These are phyloP conservation scores for Talaromyces marneffei DNA, from an alignment of 2,329 filamentous ascomycete genomes.

Conservation along the genomic window DNA sequence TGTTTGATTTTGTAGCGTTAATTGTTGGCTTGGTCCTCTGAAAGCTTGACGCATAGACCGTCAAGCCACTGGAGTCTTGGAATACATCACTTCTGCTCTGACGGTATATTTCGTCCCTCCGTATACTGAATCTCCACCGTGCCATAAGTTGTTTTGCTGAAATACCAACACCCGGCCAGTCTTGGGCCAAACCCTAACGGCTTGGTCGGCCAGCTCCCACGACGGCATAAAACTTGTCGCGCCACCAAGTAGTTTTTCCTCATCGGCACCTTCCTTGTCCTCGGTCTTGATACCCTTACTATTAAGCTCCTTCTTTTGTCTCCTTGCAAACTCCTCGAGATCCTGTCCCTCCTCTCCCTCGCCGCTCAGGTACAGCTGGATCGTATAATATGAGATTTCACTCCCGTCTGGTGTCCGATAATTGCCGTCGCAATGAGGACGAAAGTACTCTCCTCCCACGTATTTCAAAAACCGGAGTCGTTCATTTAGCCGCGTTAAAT, in stretches of 20 bases:
- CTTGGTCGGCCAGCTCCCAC: slow-evolving; percentile 26
- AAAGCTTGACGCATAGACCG: neutral
- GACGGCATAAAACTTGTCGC: slow-evolving; percentile 48
- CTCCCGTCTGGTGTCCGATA: slow-evolving; percentile 54
- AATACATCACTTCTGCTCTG: slow-evolving; percentile 44
- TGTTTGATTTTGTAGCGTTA: neutral
- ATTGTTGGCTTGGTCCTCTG: neutral
- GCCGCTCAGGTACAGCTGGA: slow-evolving; percentile 53
- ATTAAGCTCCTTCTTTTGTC: slow-evolving; percentile 13
- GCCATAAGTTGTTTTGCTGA: slow-evolving; percentile 49
- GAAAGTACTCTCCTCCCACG: slow-evolving; percentile 65
- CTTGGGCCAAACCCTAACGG: slow-evolving; percentile 44
- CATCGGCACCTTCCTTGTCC: slow-evolving; percentile 10
- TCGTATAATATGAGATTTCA: slow-evolving; percentile 49
- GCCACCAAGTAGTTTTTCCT: slow-evolving; percentile 42
- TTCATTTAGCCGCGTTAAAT: slow-evolving; percentile 56
- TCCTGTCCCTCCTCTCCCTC: slow-evolving; percentile 31
- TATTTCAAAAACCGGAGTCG: slow-evolving; percentile 72
- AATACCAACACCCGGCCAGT: slow-evolving; percentile 51
- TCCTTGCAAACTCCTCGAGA: slow-evolving; percentile 21
- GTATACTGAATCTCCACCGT: slow-evolving; percentile 51
- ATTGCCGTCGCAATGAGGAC: slow-evolving; percentile 61
- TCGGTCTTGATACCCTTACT: slow-evolving; percentile 16
- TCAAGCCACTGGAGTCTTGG: neutral
- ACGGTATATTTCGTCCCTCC: slow-evolving; percentile 51